Evolutionary conservation across 352 stramenopile genomes (phyloP), one percentile per base, ranked within the genome.

Genomic region (Globisporangium perplexum): DNA sequence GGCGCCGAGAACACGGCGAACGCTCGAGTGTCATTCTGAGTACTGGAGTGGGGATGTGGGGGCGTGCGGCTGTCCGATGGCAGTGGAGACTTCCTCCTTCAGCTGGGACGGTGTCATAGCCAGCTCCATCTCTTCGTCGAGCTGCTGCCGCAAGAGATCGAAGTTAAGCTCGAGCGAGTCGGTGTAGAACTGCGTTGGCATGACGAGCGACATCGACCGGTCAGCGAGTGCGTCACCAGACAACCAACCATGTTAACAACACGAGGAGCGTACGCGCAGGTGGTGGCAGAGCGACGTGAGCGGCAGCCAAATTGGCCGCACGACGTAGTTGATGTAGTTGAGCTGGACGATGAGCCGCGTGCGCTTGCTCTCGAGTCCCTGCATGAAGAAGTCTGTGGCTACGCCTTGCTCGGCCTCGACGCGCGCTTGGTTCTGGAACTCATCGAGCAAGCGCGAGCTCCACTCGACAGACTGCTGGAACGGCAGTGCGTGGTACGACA

Each of bases 301-400:
- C 28, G 72, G 71, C 20, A 77, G 47, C 72, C 74, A 93, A n/a
- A 93, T 78, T 0, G 82, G 82, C 23, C 74, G 65, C 36, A 88
- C 50, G 10, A 93, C 78, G 54, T 86, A 93, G 59, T 82, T 82
- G 55, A 86, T 79, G 47, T 88, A 91, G 59, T 83, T 83, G 49
- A 86, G 71, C 50, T 93, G 78, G 20, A 87, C 75, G 12, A 71
- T 90, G 35, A 83, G 59, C 7, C 79, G 72, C 1, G 69, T 77
- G 33, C 71, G 77, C 33, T 78, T 73, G 45, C 74, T 62, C 18
- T 92, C 71, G 33, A 89, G 57, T 47, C 83, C 83, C 11, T 68
- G 71, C 80, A 92, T 93, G 61, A 83, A 91, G 28, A 72, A 76
- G n/a, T 88, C 77, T 5, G 71, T 71, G 2, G 65, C 10, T 8